A percentile compares a stretch with the other conserved stretches of the same genome.
Conservation (phyloP, 768 basidiomycete species). For the Rhodotorula kratochvilovae region DNA sequence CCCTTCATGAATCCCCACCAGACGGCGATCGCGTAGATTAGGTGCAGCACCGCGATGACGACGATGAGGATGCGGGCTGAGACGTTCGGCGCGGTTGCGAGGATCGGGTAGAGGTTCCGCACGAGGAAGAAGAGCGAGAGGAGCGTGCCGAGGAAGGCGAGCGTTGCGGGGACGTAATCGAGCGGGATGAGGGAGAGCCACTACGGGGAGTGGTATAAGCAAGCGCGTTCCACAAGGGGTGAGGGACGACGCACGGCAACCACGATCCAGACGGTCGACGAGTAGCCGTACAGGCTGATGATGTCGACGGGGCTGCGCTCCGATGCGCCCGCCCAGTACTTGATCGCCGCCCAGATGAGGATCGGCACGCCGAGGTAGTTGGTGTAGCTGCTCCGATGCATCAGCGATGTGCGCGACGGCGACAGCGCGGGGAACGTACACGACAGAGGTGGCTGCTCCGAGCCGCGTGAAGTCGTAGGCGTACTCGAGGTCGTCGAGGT, state of each 20-base stretch:
- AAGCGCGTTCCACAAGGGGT: too few relatives aligned
- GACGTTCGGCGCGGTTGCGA: slow-evolving; percentile 80
- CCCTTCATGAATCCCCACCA: slow-evolving; percentile 68
- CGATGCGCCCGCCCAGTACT: slow-evolving; percentile 73
- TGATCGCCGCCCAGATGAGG: slow-evolving; percentile 73
- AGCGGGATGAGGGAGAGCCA: slow-evolving; percentile 37
- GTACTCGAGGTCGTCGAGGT: slow-evolving; percentile 64
- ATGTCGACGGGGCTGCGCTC: slow-evolving; percentile 82
- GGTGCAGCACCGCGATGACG: slow-evolving; percentile 68
- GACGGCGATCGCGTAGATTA: slow-evolving; percentile 74
- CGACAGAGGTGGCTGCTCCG: slow-evolving; percentile 72
- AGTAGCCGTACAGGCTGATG: slow-evolving; percentile 53
- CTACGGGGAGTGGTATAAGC: neutral
- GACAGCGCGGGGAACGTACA: slow-evolving; percentile 44
- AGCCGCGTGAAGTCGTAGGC: slow-evolving; percentile 84
- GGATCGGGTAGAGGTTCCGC: slow-evolving; percentile 80
- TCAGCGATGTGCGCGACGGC: too few relatives aligned
- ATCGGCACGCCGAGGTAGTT: slow-evolving; percentile 81
- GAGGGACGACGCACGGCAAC: slow-evolving; percentile 61
- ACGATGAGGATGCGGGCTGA: slow-evolving; percentile 75
- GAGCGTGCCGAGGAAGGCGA: slow-evolving; percentile 65
- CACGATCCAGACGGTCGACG: slow-evolving; percentile 80
- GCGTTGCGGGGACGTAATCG: slow-evolving; percentile 31
- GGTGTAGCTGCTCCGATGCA: slow-evolving; percentile 61
- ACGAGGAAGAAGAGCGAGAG: slow-evolving; percentile 84